Evolutionary conservation across 2,329 filamentous ascomycete genomes (phyloP), one percentile per base, ranked within the genome.

Genomic region (Alternaria consortialis): DNA sequence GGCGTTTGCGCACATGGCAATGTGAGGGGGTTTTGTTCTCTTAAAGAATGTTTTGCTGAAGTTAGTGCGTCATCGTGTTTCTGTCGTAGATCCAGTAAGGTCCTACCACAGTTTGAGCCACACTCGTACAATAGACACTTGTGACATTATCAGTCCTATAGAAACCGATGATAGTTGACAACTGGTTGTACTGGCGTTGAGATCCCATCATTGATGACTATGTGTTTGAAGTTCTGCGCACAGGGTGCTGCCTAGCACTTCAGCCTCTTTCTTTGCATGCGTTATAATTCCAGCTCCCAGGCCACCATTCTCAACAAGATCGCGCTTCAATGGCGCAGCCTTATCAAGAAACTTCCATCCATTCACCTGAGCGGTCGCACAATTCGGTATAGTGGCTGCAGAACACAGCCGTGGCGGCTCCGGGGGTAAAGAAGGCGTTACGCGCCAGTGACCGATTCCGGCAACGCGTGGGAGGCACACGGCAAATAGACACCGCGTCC

Each of bases 401-500:
- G 56, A 32, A 43, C 54, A 61, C 40, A 65, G 50, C 52, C 43
- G 53, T 42, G 48, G 42, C 53, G 36, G 39, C 39, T 17, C 39
- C 39, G 17, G 39, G 9, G 40, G 56, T 60, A 50, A 44, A n/a
- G 23, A 53, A 43, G 37, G 48, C 40, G 25, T 5, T 34, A 36
- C 47, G 46, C 31, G 55, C 53, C 56, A 55, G 56, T 23, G 42
- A 36, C 56, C 17, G 39, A 27, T 55, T 48, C 23, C 56, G 59
- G 57, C 7, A 66, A 63, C 53, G 43, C 13, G 54, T 48, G 64
- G 66, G 65, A 61, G 56, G 56, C 52, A 58, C 44, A 56, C 52
- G 40, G 56, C 56, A 48, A 53, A 47, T 23, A 36, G 44, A 51
- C 43, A 25, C 25, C 44, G 32, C 36, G 34, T 15, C 15, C 51